A percentile compares a stretch with the other conserved stretches of the same genome.
These are phyloP conservation scores for Russula vinacea DNA, from an alignment of 768 basidiomycete genomes.

Conservation along the genomic window DNA sequence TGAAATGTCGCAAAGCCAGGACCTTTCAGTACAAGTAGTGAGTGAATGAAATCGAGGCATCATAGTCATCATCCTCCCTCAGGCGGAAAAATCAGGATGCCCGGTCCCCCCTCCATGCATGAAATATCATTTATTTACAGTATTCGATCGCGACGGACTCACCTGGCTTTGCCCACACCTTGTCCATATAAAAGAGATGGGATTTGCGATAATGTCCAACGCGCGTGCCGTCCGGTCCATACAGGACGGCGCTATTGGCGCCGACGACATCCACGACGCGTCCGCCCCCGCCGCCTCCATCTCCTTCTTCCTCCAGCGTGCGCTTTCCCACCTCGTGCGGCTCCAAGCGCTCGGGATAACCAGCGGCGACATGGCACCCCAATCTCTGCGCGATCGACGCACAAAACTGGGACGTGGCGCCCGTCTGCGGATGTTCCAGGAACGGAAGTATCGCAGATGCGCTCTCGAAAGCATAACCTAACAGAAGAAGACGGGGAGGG, in stretches of 20 bases:
- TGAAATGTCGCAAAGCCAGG: constrained; percentile 64
- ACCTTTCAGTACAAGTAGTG: constrained; percentile 42
- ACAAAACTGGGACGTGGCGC: constrained; percentile 74
- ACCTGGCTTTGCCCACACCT: constrained; percentile 82
- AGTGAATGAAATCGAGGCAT: not conserved
- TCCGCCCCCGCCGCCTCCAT: no score
- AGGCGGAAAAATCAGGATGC: not conserved
- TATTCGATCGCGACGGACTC: constrained; percentile 27
- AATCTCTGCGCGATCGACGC: constrained; percentile 62
- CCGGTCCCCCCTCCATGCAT: not conserved
- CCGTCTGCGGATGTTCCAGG: constrained; percentile 68
- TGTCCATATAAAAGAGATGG: constrained; percentile 74
- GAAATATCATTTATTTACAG: not conserved
- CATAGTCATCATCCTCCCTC: no score
- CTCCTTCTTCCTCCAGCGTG: constrained; percentile 25
- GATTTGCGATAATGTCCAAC: constrained; percentile 76
- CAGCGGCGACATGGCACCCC: constrained; percentile 69
- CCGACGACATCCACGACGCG: constrained; percentile 42
- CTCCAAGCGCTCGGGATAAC: constrained; percentile 63
- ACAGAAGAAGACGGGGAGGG: no score
- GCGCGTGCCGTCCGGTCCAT: constrained; percentile 59
- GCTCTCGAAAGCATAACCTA: constrained; percentile 79
- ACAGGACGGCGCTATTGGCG: constrained; percentile 72
- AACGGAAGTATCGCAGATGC: constrained; percentile 64
- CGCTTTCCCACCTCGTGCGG: constrained; percentile 31